Percentiles rank a stretch among this genome's conserved stretches.
Evolutionary conservation across 352 stramenopile genomes (phyloP).

Genomic region (Phytophthora brassicae): DNA sequence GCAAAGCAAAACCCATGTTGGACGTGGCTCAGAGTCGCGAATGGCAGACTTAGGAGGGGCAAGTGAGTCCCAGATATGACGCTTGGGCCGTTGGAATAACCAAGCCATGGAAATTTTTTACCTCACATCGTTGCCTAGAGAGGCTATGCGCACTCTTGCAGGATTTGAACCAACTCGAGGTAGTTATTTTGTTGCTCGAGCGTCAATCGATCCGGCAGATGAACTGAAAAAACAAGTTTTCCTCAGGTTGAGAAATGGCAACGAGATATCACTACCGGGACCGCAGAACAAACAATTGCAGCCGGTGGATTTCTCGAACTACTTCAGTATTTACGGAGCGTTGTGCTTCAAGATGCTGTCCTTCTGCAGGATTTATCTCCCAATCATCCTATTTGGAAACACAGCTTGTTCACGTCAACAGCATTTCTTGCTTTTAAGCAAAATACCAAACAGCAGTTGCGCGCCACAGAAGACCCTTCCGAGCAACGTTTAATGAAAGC

Average conservation of each 20-base stretch:
- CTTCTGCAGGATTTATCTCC: background rate
- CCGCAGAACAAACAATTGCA: background rate
- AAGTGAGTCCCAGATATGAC: conserved; percentile 9
- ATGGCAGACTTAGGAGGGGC: conserved; percentile 4
- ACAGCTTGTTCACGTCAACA: background rate
- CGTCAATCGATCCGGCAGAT: background rate
- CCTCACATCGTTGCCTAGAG: background rate
- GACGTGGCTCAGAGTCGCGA: background rate
- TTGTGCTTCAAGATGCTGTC: background rate
- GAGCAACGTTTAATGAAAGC: conserved; percentile 1
- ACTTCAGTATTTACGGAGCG: background rate
- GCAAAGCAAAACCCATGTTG: conserved; percentile 1
- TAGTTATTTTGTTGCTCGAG: conserved; percentile 1
- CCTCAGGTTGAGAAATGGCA: background rate
- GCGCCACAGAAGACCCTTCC: background rate
- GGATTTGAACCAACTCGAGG: background rate
- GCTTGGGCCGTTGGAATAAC: conserved; percentile 2
- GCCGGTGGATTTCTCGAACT: background rate
- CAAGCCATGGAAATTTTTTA: conserved; percentile 8
- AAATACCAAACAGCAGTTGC: background rate
- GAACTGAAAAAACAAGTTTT: background rate
- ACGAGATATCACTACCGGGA: background rate
- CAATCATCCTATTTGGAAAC: background rate
- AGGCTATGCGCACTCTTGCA: conserved; percentile 11
- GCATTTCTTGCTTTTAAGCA: background rate